Evolutionary conservation across 2,329 filamentous ascomycete genomes (phyloP), one percentile per base, ranked within the genome.

Genomic region (Ascochyta clinopodiicola): DNA sequence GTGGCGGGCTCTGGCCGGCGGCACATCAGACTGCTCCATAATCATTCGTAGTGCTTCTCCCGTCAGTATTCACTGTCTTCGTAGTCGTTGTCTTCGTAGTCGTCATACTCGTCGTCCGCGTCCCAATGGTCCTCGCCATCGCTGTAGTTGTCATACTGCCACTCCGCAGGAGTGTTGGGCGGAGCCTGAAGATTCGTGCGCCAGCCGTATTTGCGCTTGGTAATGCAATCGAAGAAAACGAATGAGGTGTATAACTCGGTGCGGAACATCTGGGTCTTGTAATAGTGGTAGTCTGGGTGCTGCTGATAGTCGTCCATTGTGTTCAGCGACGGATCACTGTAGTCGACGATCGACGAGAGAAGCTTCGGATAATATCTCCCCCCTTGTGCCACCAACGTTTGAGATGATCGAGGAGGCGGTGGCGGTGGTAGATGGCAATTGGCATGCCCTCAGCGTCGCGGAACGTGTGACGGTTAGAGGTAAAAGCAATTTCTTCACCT

Each of bases 361-460:
- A 31, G 37, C 35, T 62, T 13, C 66, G 60, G 32, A 67, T 50
- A 6, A 66, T 43, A 12, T 59, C 49, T 19, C 58, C 57, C 34
- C 65, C 56, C 37, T 62, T 69, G 52, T 68, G 60, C 67, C 64
- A 69, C 60, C 56, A 63, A 29, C 49, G 60, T 48, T 62, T 64
- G 42, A 67, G 42, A 38, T 60, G 45, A 31, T 64, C 60, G 36
- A 68, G 42, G 42, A 69, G 53, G 13, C 56, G 46, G 22, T 66
- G 53, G 17, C 62, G 56, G 25, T 65, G 68, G 45, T 69, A 71
- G 31, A 54, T 54, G 21, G 43, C 55, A 35, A 32, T 51, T 40
- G 56, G 57, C 67, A 70, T 70, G 36, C 68, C 67, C 51, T 67
- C 54, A 17, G 67, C 67, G 36, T 62, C 61, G 17, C 59, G 59